These are phyloP conservation scores for Oryza rufipogon DNA, from an alignment of 176 grass and related monocot species.

Conservation along the genomic window DNA sequence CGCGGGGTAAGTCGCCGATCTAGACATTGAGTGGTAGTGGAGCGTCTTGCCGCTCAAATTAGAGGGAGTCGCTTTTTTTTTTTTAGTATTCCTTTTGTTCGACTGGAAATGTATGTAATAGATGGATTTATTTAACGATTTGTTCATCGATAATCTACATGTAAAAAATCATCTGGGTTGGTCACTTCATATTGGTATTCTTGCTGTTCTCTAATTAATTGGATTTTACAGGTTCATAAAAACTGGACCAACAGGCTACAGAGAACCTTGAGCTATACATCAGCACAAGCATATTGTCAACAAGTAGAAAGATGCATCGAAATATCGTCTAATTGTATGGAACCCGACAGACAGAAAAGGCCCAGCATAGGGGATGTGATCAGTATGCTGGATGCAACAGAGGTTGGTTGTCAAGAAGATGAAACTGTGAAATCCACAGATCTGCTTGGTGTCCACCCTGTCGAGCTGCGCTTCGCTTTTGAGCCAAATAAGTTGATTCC, in stretches of 20 bases:
- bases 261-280: background rate
- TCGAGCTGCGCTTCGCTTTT: background rate
- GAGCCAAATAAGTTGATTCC: background rate
- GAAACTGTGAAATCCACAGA: no score
- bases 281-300: background rate
- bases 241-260: slow-evolving; percentile 2
- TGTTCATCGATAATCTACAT: no score
- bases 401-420: background rate
- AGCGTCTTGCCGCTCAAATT: no score
- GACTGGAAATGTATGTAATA: no score
- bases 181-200: no score
- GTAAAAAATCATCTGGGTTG: no score
- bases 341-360: background rate
- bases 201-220: no score
- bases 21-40: no score
- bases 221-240: background rate
- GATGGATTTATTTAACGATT: no score
- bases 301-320: background rate
- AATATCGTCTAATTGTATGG: background rate
- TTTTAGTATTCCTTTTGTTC: no score
- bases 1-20: no score
- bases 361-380: background rate
- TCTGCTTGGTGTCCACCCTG: background rate
- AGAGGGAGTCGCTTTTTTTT: no score
- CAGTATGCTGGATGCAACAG: background rate